Percentiles rank a stretch among this genome's conserved stretches.
Evolutionary conservation across 768 basidiomycete species (phyloP).

Genomic region (Hypholoma sublateritium): DNA sequence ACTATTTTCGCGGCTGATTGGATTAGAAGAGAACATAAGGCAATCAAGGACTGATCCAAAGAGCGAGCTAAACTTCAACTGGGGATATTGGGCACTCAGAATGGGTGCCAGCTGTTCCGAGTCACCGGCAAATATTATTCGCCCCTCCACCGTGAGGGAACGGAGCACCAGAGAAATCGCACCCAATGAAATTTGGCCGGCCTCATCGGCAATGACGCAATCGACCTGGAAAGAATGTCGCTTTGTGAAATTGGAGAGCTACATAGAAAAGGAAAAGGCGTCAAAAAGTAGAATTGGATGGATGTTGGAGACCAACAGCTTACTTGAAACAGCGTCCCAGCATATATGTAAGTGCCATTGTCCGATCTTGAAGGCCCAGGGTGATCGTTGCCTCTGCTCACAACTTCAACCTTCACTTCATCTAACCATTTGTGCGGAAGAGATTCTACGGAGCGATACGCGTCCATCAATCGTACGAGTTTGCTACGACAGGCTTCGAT

Average conservation of each 20-base stretch:
- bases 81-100: constrained; percentile 45
- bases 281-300: background rate
- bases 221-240: constrained; percentile 38
- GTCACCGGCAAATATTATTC: constrained; percentile 50
- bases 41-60: constrained; percentile 52
- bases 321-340: constrained; percentile 50
- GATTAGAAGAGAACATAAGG: constrained; percentile 34
- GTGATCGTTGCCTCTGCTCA: constrained; percentile 41
- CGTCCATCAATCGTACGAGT: constrained; percentile 33
- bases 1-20: background rate
- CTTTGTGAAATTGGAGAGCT: constrained; percentile 51
- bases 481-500: constrained; percentile 49
- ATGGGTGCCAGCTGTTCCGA: constrained; percentile 54
- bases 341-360: constrained; percentile 36
- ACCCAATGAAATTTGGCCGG: constrained; percentile 49
- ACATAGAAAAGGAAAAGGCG: background rate
- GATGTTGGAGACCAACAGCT: constrained; percentile 3
- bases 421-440: constrained; percentile 42
- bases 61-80: constrained; percentile 32
- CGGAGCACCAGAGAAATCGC: constrained; percentile 45
- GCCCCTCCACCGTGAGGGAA: constrained; percentile 33
- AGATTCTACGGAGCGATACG: constrained; percentile 35
- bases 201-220: constrained; percentile 48
- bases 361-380: constrained; percentile 29
- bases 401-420: constrained; percentile 40